Base-by-base conservation (phyloP, 2,329 filamentous ascomycete species). In the Nothopassalora personata region DNA sequence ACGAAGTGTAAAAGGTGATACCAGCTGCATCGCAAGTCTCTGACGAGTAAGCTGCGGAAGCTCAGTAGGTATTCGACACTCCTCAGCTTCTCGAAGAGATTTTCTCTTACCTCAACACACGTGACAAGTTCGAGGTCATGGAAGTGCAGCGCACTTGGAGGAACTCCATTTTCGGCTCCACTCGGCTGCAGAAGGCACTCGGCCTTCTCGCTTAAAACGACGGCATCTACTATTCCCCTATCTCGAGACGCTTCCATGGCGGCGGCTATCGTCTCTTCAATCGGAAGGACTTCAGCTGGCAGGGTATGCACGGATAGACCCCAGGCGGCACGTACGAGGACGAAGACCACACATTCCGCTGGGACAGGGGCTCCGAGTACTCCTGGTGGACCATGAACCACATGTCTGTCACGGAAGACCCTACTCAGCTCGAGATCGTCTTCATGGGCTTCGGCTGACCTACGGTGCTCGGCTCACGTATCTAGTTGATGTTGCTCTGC, bases 31-130 rank as follows among this genome's bases (percentile, higher is more conserved):
- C 45, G 52, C 52, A 43, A 36, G 39, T 30, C 5, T 45, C 36
- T 18, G 10, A 23, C 3, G 23, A 54, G 36, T 46, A 11, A 7
- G 39, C 53, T 9, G 34, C 36, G 1, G 46, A 54, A 45, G 52
- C 54, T 3, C 34, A 60, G 1, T 19, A 60, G 15, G 61, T 64
- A 18, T 58, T 64, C 18, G n/a, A n/a, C 1, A 53, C 36, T 3
- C 46, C 52, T 1, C 57, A 62, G 45, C 57, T 64, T 1, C 54
- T 62, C 13, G 57, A 53, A 1, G 47, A 60, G 31, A 58, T 61
- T 27, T 10, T 61, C 43, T 39, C 15, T 2, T 51, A 46, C 11
- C 46, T 60, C 10, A 47, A 55, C 9, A 28, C 48, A 7, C 48
- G 27, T 11, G 43, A 23, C 7, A 60, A 56, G 30, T 39, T 60